These are phyloP conservation scores for Aspergillus caelatus DNA, from an alignment of 2,329 filamentous ascomycete genomes.

Conservation along the genomic window DNA sequence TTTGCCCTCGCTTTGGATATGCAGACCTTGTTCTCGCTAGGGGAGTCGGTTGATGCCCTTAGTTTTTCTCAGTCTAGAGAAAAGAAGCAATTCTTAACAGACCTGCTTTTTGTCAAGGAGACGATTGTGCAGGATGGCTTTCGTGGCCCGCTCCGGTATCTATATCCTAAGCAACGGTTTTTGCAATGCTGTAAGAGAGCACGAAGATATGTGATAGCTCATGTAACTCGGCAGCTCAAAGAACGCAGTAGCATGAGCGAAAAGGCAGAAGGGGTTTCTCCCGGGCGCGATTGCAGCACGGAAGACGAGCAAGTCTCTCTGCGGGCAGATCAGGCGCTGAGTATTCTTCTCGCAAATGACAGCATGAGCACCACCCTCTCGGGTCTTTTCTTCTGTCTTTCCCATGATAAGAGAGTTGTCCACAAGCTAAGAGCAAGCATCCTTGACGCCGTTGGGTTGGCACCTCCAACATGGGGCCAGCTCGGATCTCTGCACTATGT, in stretches of 20 bases:
- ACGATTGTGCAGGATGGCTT: slow-evolving; percentile 13
- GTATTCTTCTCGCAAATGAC: slow-evolving; percentile 16
- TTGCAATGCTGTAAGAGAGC: background rate
- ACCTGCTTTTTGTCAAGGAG: slow-evolving; percentile 10
- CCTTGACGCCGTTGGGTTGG: slow-evolving; percentile 4
- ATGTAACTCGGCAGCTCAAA: background rate
- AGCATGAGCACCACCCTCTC: slow-evolving; percentile 19
- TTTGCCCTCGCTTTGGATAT: slow-evolving; percentile 11
- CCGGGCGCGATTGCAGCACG: background rate
- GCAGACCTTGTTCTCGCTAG: slow-evolving; percentile 8
- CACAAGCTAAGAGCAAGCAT: slow-evolving; percentile 6
- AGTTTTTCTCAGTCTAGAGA: background rate
- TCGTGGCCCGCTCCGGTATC: slow-evolving; percentile 10
- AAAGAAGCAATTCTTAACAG: slow-evolving; percentile 7
- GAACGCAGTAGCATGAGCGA: background rate
- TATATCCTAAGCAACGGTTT: background rate
- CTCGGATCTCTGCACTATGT: slow-evolving; percentile 15
- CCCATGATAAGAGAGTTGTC: slow-evolving; percentile 8
- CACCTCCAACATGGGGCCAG: slow-evolving; percentile 11
- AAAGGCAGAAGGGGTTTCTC: background rate
- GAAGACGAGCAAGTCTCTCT: background rate
- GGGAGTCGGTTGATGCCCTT: slow-evolving; percentile 9
- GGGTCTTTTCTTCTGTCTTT: slow-evolving; percentile 15
- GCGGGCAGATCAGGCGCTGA: slow-evolving; percentile 9
- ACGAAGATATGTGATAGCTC: slow-evolving; percentile 1